phyloP scores from a whole-genome alignment of 2,329 filamentous ascomycete species.

The Metarhizium album region DNA sequence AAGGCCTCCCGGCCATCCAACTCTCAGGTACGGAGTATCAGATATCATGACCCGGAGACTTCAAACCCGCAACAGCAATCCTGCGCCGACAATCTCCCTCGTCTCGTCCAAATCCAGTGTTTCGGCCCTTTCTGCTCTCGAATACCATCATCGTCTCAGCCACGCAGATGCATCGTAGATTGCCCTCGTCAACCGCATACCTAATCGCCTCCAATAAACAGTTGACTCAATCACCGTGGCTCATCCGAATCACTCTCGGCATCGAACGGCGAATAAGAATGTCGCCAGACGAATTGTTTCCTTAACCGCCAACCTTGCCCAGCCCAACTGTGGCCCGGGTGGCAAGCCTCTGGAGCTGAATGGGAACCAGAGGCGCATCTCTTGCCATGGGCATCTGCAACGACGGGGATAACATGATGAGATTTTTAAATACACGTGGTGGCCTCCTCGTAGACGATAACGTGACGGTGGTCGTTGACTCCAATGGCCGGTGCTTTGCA shows the following conservation, averaged over 20 bases:
- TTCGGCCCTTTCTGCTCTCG: conserved; percentile 35
- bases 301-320: conserved; percentile 48
- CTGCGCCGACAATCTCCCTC: conserved; percentile 34
- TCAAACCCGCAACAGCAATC: conserved; percentile 8
- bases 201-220: conserved; percentile 49
- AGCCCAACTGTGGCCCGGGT: conserved; percentile 52
- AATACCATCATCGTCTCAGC: conserved; percentile 48
- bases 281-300: conserved; percentile 51
- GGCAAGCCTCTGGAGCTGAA: conserved; percentile 35
- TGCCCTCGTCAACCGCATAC: conserved; percentile 53
- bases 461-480: too few species aligned
- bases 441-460: too few species aligned
- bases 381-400: conserved; percentile 13
- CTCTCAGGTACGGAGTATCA: background rate
- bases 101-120: conserved; percentile 37
- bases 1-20: too few species aligned
- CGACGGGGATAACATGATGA: too few species aligned
- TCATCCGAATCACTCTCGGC: conserved; percentile 17
- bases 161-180: conserved; percentile 54
- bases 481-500: too few species aligned
- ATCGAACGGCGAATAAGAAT: conserved; percentile 53
- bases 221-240: conserved; percentile 51
- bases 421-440: too few species aligned
- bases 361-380: conserved; percentile 20
- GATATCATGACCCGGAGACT: background rate